A percentile compares a stretch with the other conserved stretches of the same genome.
phyloP scores from a whole-genome alignment of 768 basidiomycete species.

The Tulasnella sp. region DNA sequence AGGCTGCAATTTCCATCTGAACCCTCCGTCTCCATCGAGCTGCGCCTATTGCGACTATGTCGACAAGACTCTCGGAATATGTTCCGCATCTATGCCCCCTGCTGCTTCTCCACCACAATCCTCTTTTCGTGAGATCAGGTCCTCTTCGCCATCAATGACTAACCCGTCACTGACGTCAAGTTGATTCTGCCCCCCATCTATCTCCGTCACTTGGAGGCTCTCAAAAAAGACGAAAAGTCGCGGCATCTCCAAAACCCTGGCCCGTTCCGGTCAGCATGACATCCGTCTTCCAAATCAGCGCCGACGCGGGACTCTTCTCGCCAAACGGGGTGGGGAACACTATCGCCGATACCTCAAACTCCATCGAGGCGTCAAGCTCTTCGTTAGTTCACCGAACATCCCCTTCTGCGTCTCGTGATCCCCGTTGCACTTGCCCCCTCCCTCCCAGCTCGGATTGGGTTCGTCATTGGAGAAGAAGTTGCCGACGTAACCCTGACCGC shows the following conservation, averaged over 20 bases:
- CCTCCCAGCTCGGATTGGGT: neutral
- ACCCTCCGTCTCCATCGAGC: neutral
- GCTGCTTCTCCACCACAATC: neutral
- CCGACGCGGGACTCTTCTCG: neutral
- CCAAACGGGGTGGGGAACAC: neutral
- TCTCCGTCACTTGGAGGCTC: neutral
- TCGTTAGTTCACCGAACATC: neutral
- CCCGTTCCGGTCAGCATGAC: neutral
- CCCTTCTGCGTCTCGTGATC: neutral
- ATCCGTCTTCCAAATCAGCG: neutral
- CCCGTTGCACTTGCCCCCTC: neutral
- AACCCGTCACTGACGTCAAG: neutral
- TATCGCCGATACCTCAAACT: neutral
- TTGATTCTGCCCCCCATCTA: neutral
- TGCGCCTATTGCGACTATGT: neutral
- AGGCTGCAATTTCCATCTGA: no score
- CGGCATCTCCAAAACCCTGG: neutral
- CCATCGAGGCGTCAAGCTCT: neutral
- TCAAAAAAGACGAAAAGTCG: neutral
- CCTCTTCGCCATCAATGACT: neutral
- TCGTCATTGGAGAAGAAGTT: neutral
- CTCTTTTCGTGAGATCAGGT: neutral
- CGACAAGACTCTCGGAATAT: neutral
- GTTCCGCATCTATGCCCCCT: neutral
- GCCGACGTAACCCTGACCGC: neutral